These are phyloP conservation scores for Boletellus emodensis DNA, from an alignment of 768 basidiomycete genomes.

Conservation along the genomic window DNA sequence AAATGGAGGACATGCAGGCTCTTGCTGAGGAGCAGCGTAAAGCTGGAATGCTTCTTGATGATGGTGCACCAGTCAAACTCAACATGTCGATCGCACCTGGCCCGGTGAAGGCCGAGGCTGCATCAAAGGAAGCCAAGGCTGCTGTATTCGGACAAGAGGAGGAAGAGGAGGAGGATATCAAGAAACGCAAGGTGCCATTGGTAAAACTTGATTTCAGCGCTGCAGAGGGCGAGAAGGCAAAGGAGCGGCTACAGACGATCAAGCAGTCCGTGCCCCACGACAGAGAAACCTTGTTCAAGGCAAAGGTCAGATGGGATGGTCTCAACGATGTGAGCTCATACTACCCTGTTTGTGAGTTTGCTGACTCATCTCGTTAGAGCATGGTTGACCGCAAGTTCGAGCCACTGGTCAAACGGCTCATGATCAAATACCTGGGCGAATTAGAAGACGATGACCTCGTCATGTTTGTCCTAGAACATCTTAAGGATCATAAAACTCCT, in stretches of 20 bases:
- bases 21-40: slow-evolving; percentile 88
- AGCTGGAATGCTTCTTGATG: slow-evolving; percentile 85
- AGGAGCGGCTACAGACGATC: slow-evolving; percentile 77
- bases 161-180: slow-evolving; percentile 76
- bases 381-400: slow-evolving; percentile 85
- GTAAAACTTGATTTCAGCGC: slow-evolving; percentile 88
- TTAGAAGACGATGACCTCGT: slow-evolving; percentile 91
- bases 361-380: slow-evolving; percentile 42
- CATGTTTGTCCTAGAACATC: slow-evolving; percentile 89
- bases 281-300: slow-evolving; percentile 74
- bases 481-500: slow-evolving; percentile 86
- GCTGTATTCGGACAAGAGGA: slow-evolving; percentile 78
- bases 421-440: slow-evolving; percentile 87
- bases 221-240: slow-evolving; percentile 76
- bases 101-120: slow-evolving; percentile 43
- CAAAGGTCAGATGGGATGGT: slow-evolving; percentile 89
- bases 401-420: slow-evolving; percentile 75
- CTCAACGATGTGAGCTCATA: slow-evolving; percentile 67
- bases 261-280: slow-evolving; percentile 70
- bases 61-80: slow-evolving; percentile 85
- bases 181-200: slow-evolving; percentile 81
- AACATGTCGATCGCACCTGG: slow-evolving; percentile 66
- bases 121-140: slow-evolving; percentile 45
- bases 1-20: slow-evolving; percentile 95
- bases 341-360: neutral